Conservation (phyloP, 305 asterid species). For the Caryopteris hybrid region DNA sequence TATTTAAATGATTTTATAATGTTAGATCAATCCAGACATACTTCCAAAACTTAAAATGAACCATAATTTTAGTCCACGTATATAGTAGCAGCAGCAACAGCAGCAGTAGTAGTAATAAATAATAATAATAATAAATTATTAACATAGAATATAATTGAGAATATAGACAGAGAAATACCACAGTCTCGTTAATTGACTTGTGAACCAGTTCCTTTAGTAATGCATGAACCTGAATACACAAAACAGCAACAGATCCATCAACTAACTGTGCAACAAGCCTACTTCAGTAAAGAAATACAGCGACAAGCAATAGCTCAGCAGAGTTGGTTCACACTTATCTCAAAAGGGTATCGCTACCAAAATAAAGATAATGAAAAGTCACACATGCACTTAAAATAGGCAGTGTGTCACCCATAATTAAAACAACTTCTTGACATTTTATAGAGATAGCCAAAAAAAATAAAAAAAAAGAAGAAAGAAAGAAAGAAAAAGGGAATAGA, state of each 20-base stretch:
- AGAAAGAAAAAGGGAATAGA: background rate
- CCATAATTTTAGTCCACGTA: background rate
- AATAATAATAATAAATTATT: background rate
- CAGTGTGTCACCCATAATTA: background rate
- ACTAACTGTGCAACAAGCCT: background rate
- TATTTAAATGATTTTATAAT: background rate
- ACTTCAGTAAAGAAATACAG: background rate
- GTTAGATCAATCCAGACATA: background rate
- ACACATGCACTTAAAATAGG: background rate
- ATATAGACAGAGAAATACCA: conserved; percentile 28
- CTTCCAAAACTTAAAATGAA: background rate
- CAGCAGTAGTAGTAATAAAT: too few species aligned
- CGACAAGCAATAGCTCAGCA: background rate
- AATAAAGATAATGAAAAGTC: background rate
- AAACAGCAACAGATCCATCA: conserved; percentile 2
- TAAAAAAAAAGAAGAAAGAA: background rate
- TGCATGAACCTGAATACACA: conserved; percentile 54
- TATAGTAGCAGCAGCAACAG: too few species aligned
- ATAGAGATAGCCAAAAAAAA: background rate
- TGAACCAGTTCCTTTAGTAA: conserved; percentile 66
- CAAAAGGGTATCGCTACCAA: background rate
- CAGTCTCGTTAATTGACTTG: conserved; percentile 67
- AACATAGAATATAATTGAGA: background rate
- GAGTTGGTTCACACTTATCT: background rate
- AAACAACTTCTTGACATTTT: background rate